phyloP scores from a whole-genome alignment of 2,329 filamentous ascomycete species.

The Capronia americana region DNA sequence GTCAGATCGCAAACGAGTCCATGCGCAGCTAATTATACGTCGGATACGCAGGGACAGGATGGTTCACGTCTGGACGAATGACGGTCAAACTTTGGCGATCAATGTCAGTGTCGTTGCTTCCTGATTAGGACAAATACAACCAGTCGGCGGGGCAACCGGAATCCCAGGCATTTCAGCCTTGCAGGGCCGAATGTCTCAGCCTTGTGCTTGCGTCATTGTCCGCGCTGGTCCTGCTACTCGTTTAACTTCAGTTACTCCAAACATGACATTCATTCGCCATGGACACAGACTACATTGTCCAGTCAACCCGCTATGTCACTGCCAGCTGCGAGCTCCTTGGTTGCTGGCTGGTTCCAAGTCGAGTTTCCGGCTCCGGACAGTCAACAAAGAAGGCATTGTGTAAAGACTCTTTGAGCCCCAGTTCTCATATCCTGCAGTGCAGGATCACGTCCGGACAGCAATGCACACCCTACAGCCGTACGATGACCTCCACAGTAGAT shows the following conservation, averaged over 20 bases:
- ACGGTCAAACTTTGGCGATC: neutral
- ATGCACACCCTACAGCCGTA: neutral
- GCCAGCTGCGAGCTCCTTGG: neutral
- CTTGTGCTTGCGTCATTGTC: slow-evolving; percentile 10
- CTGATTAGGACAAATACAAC: slow-evolving; percentile 20
- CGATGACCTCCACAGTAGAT: neutral
- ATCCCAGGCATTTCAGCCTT: slow-evolving; percentile 17
- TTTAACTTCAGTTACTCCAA: neutral
- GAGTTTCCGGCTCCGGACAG: neutral
- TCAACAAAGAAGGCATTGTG: neutral
- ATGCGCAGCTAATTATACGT: slow-evolving; percentile 23
- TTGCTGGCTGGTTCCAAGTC: neutral
- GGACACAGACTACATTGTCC: neutral
- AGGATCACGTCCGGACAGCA: neutral
- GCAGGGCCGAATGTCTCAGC: slow-evolving; percentile 5
- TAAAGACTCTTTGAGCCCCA: neutral
- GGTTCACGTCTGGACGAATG: slow-evolving; percentile 16
- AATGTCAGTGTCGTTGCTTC: neutral
- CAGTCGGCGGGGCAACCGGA: slow-evolving; percentile 15
- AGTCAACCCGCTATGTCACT: neutral
- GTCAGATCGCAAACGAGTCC: slow-evolving; percentile 29
- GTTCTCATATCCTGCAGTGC: neutral
- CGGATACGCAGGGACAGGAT: neutral
- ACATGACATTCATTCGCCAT: neutral
- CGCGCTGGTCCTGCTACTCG: neutral